A percentile compares a stretch with the other conserved stretches of the same genome.
Conservation (phyloP, 768 basidiomycete genomes). For the Asterophora parasitica region DNA sequence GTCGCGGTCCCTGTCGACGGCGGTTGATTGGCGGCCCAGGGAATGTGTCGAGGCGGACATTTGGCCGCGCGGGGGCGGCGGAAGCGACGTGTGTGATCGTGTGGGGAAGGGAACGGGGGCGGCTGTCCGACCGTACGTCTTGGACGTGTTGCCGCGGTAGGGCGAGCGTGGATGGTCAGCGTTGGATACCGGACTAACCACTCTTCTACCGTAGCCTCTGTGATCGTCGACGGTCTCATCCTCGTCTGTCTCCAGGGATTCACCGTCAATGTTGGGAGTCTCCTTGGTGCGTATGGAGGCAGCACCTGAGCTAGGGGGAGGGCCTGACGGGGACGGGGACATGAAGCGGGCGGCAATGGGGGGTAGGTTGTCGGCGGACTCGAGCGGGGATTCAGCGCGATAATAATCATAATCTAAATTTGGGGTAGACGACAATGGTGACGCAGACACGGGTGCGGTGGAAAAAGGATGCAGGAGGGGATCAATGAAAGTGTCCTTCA, state of each 20-base stretch:
- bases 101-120: constrained; percentile 71
- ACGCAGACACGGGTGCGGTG: constrained; percentile 33
- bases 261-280: constrained; percentile 64
- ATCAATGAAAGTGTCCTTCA: constrained; percentile 92
- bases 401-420: constrained; percentile 68
- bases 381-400: constrained; percentile 62
- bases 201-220: constrained; percentile 32
- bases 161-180: constrained; percentile 75
- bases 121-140: constrained; percentile 33
- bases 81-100: constrained; percentile 74
- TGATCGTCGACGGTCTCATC: constrained; percentile 60
- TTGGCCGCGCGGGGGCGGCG: constrained; percentile 55
- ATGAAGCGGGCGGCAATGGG: constrained; percentile 93
- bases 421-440: constrained; percentile 51
- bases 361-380: constrained; percentile 69
- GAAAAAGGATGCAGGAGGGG: constrained; percentile 84
- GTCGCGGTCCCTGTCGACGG: constrained; percentile 41
- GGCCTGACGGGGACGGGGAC: constrained; percentile 55
- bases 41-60: constrained; percentile 67
- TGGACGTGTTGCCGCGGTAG: constrained; percentile 50
- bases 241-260: constrained; percentile 66
- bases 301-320: constrained; percentile 23
- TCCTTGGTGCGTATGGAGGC: constrained; percentile 46
- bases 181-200: constrained; percentile 33
- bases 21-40: constrained; percentile 62